phyloP scores from a whole-genome alignment of 2,329 filamentous ascomycete species.

The Microdochium trichocladiopsis region DNA sequence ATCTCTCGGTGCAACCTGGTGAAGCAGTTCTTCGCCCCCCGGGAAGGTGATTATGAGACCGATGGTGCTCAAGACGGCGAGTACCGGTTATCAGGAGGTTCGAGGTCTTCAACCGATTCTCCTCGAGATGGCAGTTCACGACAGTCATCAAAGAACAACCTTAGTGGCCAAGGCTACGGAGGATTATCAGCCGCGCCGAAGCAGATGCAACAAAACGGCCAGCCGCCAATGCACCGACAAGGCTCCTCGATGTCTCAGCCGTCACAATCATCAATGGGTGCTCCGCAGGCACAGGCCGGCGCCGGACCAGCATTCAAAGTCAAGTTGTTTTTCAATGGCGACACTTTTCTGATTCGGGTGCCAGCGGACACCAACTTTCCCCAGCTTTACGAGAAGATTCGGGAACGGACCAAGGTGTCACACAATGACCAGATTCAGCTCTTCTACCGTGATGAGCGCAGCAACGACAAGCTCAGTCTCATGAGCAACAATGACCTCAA shows the following conservation, averaged over 20 bases:
- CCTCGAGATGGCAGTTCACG: slow-evolving; percentile 52
- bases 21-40: slow-evolving; percentile 82
- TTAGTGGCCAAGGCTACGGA: slow-evolving; percentile 50
- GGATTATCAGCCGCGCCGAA: slow-evolving; percentile 45
- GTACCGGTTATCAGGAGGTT: slow-evolving; percentile 66
- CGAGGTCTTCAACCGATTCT: slow-evolving; percentile 60
- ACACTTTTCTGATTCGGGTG: slow-evolving; percentile 86
- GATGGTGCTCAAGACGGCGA: slow-evolving; percentile 67
- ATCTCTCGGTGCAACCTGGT: slow-evolving; percentile 82
- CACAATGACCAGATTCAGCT: slow-evolving; percentile 65
- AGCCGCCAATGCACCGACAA: slow-evolving; percentile 34
- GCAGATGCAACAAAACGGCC: slow-evolving; percentile 28
- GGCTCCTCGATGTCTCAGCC: slow-evolving; percentile 41
- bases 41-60: slow-evolving; percentile 89
- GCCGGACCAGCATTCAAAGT: slow-evolving; percentile 67
- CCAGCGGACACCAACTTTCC: slow-evolving; percentile 71
- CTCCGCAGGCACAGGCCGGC: slow-evolving; percentile 31
- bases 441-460: slow-evolving; percentile 79
- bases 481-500: slow-evolving; percentile 76
- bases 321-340: slow-evolving; percentile 89
- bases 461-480: slow-evolving; percentile 66
- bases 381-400: slow-evolving; percentile 76
- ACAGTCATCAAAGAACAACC: slow-evolving; percentile 58
- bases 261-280: slow-evolving; percentile 49
- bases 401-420: slow-evolving; percentile 72